phyloP scores from a whole-genome alignment of 768 basidiomycete species.

The Boletus bicolor region DNA sequence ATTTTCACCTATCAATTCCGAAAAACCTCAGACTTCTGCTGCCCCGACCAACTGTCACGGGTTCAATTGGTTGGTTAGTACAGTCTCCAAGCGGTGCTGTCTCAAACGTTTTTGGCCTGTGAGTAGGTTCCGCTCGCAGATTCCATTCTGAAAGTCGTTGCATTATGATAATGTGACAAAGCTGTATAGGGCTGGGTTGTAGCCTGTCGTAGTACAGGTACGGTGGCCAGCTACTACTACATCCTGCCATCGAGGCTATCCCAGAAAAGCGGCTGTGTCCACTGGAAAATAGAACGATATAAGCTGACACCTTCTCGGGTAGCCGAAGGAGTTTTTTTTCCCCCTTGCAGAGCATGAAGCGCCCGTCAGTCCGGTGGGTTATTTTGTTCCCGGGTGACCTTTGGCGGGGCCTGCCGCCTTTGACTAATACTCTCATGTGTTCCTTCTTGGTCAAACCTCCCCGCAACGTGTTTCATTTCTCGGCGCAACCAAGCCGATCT shows the following conservation, averaged over 20 bases:
- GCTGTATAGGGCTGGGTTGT: neutral
- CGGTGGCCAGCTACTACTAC: neutral
- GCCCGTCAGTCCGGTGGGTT: neutral
- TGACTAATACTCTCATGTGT: neutral
- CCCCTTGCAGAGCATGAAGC: neutral
- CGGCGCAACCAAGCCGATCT: neutral
- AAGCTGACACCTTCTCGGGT: neutral
- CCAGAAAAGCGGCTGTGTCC: neutral
- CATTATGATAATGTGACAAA: neutral
- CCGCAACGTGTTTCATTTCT: neutral
- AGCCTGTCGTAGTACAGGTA: neutral
- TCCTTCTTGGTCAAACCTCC: neutral
- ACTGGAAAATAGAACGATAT: neutral
- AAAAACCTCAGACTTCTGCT: neutral
- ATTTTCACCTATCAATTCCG: neutral
- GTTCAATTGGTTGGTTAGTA: neutral
- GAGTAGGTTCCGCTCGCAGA: neutral
- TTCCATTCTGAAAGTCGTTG: neutral
- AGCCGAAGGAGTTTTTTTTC: neutral
- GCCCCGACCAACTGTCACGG: neutral
- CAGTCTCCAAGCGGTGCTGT: neutral
- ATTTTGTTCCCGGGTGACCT: slow-evolving; percentile 3
- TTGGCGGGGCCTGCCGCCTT: too few relatives aligned
- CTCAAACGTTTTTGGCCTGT: neutral
- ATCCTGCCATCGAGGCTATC: neutral